phyloP scores from a whole-genome alignment of 805 yeast genomes.

The Candida gorgasii region DNA sequence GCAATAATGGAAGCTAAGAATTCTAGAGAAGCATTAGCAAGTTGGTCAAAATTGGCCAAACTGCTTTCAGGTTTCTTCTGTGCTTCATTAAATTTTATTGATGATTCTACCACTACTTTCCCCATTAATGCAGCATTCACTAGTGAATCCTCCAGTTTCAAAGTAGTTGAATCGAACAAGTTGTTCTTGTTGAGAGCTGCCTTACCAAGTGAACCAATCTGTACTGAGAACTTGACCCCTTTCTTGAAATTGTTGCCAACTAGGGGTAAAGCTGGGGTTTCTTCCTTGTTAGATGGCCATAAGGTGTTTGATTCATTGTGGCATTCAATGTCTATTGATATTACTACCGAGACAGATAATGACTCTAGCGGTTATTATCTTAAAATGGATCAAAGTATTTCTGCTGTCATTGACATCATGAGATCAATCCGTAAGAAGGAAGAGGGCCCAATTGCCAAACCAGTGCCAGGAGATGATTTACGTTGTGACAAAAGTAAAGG shows the following conservation, averaged over 20 bases:
- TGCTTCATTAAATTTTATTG: conserved; percentile 90
- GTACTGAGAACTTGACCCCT: conserved; percentile 96
- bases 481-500: conserved; percentile 71
- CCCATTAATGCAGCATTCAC: conserved; percentile 37
- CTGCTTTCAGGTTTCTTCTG: conserved; percentile 89
- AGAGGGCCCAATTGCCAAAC: conserved; percentile 75
- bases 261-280: conserved; percentile 85
- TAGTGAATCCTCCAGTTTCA: conserved; percentile 21
- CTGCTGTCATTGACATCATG: conserved; percentile 70
- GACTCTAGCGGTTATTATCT: conserved; percentile 42
- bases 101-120: conserved; percentile 70
- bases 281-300: conserved; percentile 86
- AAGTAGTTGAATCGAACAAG: conserved; percentile 31
- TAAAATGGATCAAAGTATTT: conserved; percentile 64
- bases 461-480: conserved; percentile 66
- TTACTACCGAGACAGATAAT: conserved; percentile 54
- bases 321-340: conserved; percentile 91
- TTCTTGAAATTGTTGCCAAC: conserved; percentile 88
- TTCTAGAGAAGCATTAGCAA: conserved; percentile 52
- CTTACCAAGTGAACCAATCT: conserved; percentile 90
- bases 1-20: conserved; percentile 71
- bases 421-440: conserved; percentile 60
- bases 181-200: conserved; percentile 75
- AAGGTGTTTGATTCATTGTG: conserved; percentile 87
- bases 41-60: conserved; percentile 75